A percentile compares a stretch with the other conserved stretches of the same genome.
Conservation (phyloP, 208 protist species). For the Acanthamoeba culbertsoni region DNA sequence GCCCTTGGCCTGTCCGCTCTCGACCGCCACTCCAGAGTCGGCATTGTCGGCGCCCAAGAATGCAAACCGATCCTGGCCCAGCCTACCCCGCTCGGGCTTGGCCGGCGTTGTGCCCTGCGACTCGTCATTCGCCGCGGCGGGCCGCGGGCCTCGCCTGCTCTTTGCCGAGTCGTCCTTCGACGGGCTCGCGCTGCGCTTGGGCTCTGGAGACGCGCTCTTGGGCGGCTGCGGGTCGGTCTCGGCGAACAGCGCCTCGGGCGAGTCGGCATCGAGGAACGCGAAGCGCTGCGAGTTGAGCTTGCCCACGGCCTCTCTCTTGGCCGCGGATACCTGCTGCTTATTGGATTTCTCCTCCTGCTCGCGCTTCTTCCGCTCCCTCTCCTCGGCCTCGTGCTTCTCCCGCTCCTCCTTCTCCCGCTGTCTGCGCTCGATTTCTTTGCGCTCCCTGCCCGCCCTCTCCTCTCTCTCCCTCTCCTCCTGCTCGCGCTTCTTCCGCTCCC, state of each 20-base stretch:
- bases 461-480: background rate
- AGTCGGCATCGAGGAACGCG: background rate
- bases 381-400: background rate
- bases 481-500: background rate
- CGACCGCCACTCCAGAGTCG: background rate
- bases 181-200: background rate
- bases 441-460: background rate
- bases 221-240: background rate
- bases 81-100: background rate
- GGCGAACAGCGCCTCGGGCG: background rate
- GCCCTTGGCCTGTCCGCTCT: background rate
- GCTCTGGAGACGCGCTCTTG: background rate
- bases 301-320: background rate
- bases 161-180: background rate
- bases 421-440: background rate
- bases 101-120: background rate
- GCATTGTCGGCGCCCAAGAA: background rate
- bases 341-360: background rate
- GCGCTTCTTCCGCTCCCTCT: background rate
- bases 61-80: constrained; percentile 8
- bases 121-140: background rate
- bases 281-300: constrained; percentile 37
- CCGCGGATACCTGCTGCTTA: background rate
- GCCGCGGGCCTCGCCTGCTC: background rate
- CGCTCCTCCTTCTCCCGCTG: background rate